A percentile compares a stretch with the other conserved stretches of the same genome.
These are phyloP conservation scores for Penicillium psychrosexuale DNA, from an alignment of 2,329 filamentous ascomycete species.

Conservation along the genomic window DNA sequence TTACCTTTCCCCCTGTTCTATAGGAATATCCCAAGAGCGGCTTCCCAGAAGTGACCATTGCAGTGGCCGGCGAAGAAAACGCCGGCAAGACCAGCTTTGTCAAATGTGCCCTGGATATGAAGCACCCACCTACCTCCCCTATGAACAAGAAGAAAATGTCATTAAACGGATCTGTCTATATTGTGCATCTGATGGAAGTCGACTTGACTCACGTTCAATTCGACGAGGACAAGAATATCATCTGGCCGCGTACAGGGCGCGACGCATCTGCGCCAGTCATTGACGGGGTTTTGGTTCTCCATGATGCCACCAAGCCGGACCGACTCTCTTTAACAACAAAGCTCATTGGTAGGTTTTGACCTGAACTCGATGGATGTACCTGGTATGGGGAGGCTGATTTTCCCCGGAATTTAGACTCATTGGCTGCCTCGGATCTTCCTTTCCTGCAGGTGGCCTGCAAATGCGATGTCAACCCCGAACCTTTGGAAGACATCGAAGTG, in stretches of 20 bases:
- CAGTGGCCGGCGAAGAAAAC: slow-evolving; percentile 53
- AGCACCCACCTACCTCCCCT: slow-evolving; percentile 39
- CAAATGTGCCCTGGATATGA: slow-evolving; percentile 55
- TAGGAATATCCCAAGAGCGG: slow-evolving; percentile 28
- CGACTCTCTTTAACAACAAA: slow-evolving; percentile 72
- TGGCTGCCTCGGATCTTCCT: slow-evolving; percentile 70
- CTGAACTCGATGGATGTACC: background rate
- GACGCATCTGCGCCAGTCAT: slow-evolving; percentile 70
- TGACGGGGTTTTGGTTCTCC: slow-evolving; percentile 80
- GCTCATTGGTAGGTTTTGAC: slow-evolving; percentile 66
- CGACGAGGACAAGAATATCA: slow-evolving; percentile 45
- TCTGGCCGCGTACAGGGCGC: slow-evolving; percentile 54
- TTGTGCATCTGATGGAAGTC: slow-evolving; percentile 58
- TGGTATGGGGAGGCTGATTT: background rate
- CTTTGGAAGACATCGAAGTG: slow-evolving; percentile 60
- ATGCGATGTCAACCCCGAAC: slow-evolving; percentile 68
- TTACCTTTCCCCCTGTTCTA: background rate
- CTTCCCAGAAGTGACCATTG: slow-evolving; percentile 57
- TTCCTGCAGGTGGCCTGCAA: slow-evolving; percentile 84
- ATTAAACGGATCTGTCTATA: slow-evolving; percentile 54
- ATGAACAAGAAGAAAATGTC: slow-evolving; percentile 54
- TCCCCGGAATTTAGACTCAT: slow-evolving; percentile 55
- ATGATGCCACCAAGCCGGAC: slow-evolving; percentile 77
- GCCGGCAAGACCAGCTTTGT: slow-evolving; percentile 62
- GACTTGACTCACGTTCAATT: slow-evolving; percentile 52